These are phyloP conservation scores for Pichia paraexigua DNA, from an alignment of 805 yeast genomes.

Conservation along the genomic window DNA sequence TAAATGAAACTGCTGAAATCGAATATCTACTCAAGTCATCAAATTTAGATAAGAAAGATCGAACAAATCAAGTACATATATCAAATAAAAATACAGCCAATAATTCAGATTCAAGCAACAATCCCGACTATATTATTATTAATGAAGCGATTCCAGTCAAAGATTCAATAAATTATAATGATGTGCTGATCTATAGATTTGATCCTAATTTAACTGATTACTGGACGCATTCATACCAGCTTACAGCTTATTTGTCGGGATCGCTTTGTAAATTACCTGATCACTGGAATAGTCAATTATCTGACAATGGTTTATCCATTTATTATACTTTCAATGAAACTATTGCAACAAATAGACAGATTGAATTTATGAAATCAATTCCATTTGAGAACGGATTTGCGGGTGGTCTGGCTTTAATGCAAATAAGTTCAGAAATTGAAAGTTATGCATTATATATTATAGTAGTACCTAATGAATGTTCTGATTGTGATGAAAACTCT, in stretches of 20 bases:
- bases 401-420: slow-evolving; percentile 13
- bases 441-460: slow-evolving; percentile 14
- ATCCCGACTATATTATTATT: not conserved
- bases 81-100: not conserved
- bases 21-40: not conserved
- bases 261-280: slow-evolving; percentile 37
- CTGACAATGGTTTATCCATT: slow-evolving; percentile 18
- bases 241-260: slow-evolving; percentile 43
- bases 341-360: slow-evolving; percentile 3
- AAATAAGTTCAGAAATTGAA: slow-evolving; percentile 2
- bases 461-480: slow-evolving; percentile 19
- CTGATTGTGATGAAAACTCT: slow-evolving; percentile 12
- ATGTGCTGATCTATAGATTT: slow-evolving; percentile 4
- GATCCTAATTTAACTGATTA: not conserved
- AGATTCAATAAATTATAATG: slow-evolving; percentile 9
- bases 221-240: slow-evolving; percentile 31
- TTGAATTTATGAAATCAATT: slow-evolving; percentile 10
- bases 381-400: slow-evolving; percentile 23
- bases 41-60: not conserved
- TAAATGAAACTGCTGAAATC: not conserved
- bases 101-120: not conserved
- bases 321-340: slow-evolving; percentile 23
- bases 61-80: not conserved
- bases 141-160: slow-evolving; percentile 10
- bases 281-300: slow-evolving; percentile 7